Evolutionary conservation across 2,329 filamentous ascomycete genomes (phyloP).

Genomic region (Talaromyces pinophilus): DNA sequence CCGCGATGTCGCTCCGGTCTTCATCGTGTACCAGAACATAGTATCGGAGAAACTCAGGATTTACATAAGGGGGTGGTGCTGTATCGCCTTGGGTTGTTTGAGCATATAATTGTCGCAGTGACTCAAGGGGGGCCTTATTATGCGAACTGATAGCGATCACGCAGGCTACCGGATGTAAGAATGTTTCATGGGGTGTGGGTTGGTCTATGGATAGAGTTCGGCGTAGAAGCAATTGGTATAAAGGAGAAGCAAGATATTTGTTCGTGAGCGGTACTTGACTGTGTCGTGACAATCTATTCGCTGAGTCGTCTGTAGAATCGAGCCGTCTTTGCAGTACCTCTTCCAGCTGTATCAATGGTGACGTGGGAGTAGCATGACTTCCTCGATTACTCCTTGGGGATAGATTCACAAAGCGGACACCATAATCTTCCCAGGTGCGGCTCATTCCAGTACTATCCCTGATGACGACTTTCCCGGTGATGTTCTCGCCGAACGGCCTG

Average conservation of each 20-base stretch:
- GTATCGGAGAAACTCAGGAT: conserved; percentile 89
- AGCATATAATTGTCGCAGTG: conserved; percentile 78
- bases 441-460: conserved; percentile 86
- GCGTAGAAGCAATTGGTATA: conserved; percentile 82
- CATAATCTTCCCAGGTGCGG: conserved; percentile 83
- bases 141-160: conserved; percentile 93
- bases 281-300: conserved; percentile 32
- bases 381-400: conserved; percentile 49
- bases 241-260: conserved; percentile 63
- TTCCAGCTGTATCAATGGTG: conserved; percentile 64
- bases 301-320: conserved; percentile 66
- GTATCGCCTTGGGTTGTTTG: conserved; percentile 77
- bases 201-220: conserved; percentile 78
- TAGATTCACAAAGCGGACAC: conserved; percentile 78
- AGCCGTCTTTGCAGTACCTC: conserved; percentile 78
- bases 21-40: conserved; percentile 97
- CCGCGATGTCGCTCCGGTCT: conserved; percentile 86
- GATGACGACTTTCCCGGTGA: conserved; percentile 85
- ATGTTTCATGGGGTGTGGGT: conserved; percentile 83
- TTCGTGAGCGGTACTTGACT: conserved; percentile 34
- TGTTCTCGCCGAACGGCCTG: conserved; percentile 83
- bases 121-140: conserved; percentile 80
- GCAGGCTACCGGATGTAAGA: conserved; percentile 90
- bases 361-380: conserved; percentile 36
- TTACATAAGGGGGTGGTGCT: conserved; percentile 78